These are phyloP conservation scores for Alternaria gansuensis DNA, from an alignment of 2,329 filamentous ascomycete species.

Conservation along the genomic window DNA sequence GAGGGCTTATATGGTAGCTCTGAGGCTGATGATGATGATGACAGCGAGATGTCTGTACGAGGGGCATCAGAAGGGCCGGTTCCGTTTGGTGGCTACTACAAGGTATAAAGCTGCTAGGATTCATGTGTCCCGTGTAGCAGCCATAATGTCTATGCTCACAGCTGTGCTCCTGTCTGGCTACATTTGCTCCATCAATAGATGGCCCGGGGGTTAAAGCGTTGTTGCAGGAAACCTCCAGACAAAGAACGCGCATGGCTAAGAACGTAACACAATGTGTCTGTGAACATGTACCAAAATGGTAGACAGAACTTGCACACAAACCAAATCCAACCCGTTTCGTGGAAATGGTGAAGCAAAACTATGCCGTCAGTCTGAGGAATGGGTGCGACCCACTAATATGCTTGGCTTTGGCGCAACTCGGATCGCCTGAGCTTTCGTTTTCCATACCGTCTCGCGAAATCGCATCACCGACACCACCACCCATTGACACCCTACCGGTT, in stretches of 20 bases:
- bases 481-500: conserved; percentile 35
- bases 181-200: not conserved
- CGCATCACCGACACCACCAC: conserved; percentile 40
- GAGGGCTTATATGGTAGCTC: conserved; percentile 30
- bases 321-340: not conserved
- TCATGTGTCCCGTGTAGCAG: no score
- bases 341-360: not conserved
- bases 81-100: conserved; percentile 40
- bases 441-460: conserved; percentile 34
- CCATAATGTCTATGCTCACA: not conserved
- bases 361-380: conserved; percentile 26
- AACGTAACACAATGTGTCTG: not conserved
- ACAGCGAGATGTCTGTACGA: conserved; percentile 25
- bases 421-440: conserved; percentile 38
- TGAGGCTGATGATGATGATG: conserved; percentile 29
- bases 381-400: conserved; percentile 29
- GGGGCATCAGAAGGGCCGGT: conserved; percentile 32
- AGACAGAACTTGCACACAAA: not conserved
- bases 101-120: conserved; percentile 16
- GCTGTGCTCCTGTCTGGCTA: not conserved
- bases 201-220: not conserved
- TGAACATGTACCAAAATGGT: not conserved
- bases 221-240: not conserved
- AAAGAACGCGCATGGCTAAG: not conserved
- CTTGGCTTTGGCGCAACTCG: conserved; percentile 35